phyloP scores from a whole-genome alignment of 768 basidiomycete genomes.

The Steccherinum ochraceum region DNA sequence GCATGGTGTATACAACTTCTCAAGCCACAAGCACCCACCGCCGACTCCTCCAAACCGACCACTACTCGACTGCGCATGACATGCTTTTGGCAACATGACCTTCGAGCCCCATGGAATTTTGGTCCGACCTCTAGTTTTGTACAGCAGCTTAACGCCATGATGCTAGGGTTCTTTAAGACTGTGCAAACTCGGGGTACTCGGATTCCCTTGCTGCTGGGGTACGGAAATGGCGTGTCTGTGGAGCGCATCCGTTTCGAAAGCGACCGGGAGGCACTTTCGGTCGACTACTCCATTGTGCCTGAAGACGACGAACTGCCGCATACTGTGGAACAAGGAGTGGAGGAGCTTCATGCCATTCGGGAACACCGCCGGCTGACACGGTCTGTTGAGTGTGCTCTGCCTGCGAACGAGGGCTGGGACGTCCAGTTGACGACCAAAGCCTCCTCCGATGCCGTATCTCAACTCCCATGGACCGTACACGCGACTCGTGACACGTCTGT shows the following conservation, averaged over 20 bases:
- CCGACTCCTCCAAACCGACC: constrained; percentile 12
- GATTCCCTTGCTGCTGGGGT: constrained; percentile 69
- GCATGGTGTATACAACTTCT: constrained; percentile 90
- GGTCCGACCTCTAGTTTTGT: constrained; percentile 56
- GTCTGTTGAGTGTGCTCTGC: constrained; percentile 76
- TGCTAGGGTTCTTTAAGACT: constrained; percentile 75
- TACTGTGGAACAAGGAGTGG: constrained; percentile 40
- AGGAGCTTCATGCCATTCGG: constrained; percentile 56
- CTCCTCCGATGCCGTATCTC: constrained; percentile 64
- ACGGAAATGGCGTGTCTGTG: constrained; percentile 76
- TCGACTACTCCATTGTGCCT: constrained; percentile 81
- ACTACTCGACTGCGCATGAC: constrained; percentile 64
- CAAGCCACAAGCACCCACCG: constrained; percentile 24
- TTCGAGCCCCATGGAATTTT: constrained; percentile 81
- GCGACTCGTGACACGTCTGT: constrained; percentile 44
- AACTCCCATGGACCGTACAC: constrained; percentile 65
- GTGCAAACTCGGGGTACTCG: constrained; percentile 69
- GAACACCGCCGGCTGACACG: constrained; percentile 68
- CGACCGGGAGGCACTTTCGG: constrained; percentile 72
- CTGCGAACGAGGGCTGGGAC: constrained; percentile 78
- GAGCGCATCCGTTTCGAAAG: constrained; percentile 76
- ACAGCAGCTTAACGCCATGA: constrained; percentile 84
- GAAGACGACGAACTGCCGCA: constrained; percentile 51
- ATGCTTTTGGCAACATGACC: constrained; percentile 94
- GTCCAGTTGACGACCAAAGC: constrained; percentile 72